Conservation (phyloP, 495 filamentous ascomycete genomes). For the Hypoxylon subgilvum region DNA sequence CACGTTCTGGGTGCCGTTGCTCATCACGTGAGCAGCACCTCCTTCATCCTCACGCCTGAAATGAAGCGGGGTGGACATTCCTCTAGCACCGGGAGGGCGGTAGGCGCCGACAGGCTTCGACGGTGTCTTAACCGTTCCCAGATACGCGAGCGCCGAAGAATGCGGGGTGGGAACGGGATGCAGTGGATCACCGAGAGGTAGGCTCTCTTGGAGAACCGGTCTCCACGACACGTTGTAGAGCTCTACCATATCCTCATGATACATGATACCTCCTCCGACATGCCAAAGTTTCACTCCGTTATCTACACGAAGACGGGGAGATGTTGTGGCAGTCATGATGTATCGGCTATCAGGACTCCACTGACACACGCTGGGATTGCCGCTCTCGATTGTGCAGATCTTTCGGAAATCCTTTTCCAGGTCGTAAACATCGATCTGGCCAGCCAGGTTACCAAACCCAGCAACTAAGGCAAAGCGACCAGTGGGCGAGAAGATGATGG, state of each 20-base stretch:
- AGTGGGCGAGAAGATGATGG: slow-evolving; percentile 91
- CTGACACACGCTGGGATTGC: slow-evolving; percentile 90
- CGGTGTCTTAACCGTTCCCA: slow-evolving; percentile 85
- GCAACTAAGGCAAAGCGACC: slow-evolving; percentile 92
- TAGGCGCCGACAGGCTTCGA: slow-evolving; percentile 96
- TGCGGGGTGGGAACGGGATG: slow-evolving; percentile 81
- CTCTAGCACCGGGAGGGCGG: slow-evolving; percentile 93
- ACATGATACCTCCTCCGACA: slow-evolving; percentile 87
- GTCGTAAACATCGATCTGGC: slow-evolving; percentile 97
- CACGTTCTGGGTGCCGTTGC: slow-evolving; percentile 73
- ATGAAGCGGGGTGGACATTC: slow-evolving; percentile 82
- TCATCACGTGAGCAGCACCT: slow-evolving; percentile 81
- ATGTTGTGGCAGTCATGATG: slow-evolving; percentile 95
- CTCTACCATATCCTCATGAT: slow-evolving; percentile 91
- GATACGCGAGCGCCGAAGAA: slow-evolving; percentile 79
- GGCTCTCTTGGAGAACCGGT: slow-evolving; percentile 66
- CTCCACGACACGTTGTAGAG: slow-evolving; percentile 93
- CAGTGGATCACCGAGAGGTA: slow-evolving; percentile 74
- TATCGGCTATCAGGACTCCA: slow-evolving; percentile 96
- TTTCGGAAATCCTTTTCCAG: slow-evolving; percentile 89
- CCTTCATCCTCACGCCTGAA: slow-evolving; percentile 99
- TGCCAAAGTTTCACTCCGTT: slow-evolving; percentile 97
- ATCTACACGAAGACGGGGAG: slow-evolving; percentile 90
- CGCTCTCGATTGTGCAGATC: slow-evolving; percentile 91
- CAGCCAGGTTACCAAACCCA: slow-evolving; percentile 95